Conservation (phyloP, 164 flowering plant species). For the Berberis vulgaris region DNA sequence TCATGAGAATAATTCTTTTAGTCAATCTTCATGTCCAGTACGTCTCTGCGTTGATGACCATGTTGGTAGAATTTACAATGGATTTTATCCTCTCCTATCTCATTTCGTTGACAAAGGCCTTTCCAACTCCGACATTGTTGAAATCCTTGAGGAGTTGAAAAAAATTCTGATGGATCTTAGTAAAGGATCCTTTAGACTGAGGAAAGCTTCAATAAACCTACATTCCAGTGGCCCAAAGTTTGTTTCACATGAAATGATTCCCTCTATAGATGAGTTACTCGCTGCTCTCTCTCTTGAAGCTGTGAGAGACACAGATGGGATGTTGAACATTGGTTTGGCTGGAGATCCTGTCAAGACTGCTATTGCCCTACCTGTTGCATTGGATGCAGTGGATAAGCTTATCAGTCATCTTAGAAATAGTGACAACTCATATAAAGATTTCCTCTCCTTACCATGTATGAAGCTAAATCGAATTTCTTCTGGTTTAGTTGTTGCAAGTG, state of each 20-base stretch:
- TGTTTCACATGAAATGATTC: constrained; percentile 26
- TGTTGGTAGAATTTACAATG: constrained; percentile 56
- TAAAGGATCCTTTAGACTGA: constrained; percentile 40
- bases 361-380: constrained; percentile 72
- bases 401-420: constrained; percentile 26
- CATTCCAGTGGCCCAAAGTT: constrained; percentile 12
- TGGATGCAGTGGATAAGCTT: constrained; percentile 59
- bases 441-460: constrained; percentile 51
- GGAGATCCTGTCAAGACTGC: constrained; percentile 72
- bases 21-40: constrained; percentile 61
- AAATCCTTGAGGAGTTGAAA: constrained; percentile 40
- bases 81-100: constrained; percentile 41
- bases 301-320: constrained; percentile 33
- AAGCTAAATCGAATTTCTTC: constrained; percentile 68
- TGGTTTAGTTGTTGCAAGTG: constrained; percentile 84
- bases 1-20: constrained; percentile 32
- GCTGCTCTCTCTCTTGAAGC: constrained; percentile 52
- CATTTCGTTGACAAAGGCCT: constrained; percentile 32
- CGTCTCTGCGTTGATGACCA: constrained; percentile 79
- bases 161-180: constrained; percentile 34
- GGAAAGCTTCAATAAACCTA: constrained; percentile 38
- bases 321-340: constrained; percentile 40
- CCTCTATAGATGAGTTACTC: constrained; percentile 36
- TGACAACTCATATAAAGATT: constrained; percentile 28
- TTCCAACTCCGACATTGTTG: constrained; percentile 31